These are phyloP conservation scores for Colletotrichum echinochloae DNA, from an alignment of 2,329 filamentous ascomycete species.

Conservation along the genomic window DNA sequence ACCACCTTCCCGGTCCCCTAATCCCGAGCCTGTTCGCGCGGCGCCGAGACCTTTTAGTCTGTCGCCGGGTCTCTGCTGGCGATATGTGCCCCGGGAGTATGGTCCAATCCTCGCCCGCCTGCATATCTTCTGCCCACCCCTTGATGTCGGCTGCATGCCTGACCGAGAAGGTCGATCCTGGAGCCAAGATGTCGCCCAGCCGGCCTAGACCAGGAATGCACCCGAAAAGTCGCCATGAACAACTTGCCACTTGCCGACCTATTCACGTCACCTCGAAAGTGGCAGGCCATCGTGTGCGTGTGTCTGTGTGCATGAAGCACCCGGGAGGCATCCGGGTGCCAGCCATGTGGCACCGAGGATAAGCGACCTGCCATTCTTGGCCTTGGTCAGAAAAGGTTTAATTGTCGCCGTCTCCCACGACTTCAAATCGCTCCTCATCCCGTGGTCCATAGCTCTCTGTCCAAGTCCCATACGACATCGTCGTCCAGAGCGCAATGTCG, in stretches of 20 bases:
- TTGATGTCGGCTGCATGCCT: conserved; percentile 37
- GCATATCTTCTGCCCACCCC: conserved; percentile 30
- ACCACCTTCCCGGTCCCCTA: background rate
- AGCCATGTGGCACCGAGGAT: conserved; percentile 34
- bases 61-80: conserved; percentile 20
- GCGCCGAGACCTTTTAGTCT: conserved; percentile 20
- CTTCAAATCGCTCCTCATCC: background rate
- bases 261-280: background rate
- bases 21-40: conserved; percentile 2
- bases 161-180: conserved; percentile 40
- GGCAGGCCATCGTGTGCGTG: conserved; percentile 12
- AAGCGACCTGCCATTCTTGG: conserved; percentile 20
- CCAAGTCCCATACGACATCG: background rate
- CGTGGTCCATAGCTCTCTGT: conserved; percentile 5
- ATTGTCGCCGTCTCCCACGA: conserved; percentile 19
- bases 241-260: conserved; percentile 32
- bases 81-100: background rate
- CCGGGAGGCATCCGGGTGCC: conserved; percentile 24
- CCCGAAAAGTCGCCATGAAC: conserved; percentile 18
- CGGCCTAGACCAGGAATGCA: conserved; percentile 27
- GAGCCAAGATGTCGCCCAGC: conserved; percentile 35
- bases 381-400: conserved; percentile 12
- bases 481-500: conserved; percentile 28
- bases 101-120: conserved; percentile 31
- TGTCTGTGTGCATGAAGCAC: background rate